A percentile compares a stretch with the other conserved stretches of the same genome.
phyloP scores from a whole-genome alignment of 208 protist species.

The Acanthamoeba lenticulata region DNA sequence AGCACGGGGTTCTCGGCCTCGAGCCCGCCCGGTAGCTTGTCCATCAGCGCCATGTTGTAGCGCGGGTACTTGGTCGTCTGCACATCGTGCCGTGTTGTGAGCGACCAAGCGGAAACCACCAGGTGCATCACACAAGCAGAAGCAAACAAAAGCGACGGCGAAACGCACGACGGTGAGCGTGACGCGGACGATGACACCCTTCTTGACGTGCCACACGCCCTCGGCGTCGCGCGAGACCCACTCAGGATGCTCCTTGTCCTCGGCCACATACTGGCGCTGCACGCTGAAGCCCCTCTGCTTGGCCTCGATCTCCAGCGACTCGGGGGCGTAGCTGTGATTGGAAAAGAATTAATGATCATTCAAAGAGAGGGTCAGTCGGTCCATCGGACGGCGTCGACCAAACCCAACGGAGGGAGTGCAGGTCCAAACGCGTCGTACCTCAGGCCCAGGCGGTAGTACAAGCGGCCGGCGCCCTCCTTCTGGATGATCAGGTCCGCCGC shows the following conservation, averaged over 20 bases:
- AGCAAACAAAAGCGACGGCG: too few relatives aligned
- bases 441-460: slow-evolving; percentile 68
- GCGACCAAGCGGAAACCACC: neutral
- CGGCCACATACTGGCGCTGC: neutral
- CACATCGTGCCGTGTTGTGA: neutral
- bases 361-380: too few relatives aligned
- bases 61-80: slow-evolving; percentile 53
- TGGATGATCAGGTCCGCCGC: slow-evolving; percentile 42
- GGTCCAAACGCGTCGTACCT: neutral
- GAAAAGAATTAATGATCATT: too few relatives aligned
- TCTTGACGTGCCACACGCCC: slow-evolving; percentile 40
- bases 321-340: slow-evolving; percentile 10
- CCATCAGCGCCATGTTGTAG: slow-evolving; percentile 60
- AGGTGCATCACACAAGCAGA: too few relatives aligned
- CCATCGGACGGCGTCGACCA: neutral
- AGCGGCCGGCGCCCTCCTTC: slow-evolving; percentile 62
- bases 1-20: slow-evolving; percentile 59
- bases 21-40: slow-evolving; percentile 57
- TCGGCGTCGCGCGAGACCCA: neutral
- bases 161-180: slow-evolving; percentile 16
- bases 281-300: slow-evolving; percentile 43
- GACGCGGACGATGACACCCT: neutral
- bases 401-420: neutral
- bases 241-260: slow-evolving; percentile 56
- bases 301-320: slow-evolving; percentile 30